Evolutionary conservation across 371 early-diverging fungal species (phyloP), one percentile per base, ranked within the genome.

Genomic region (Saksenaea oblongispora): DNA sequence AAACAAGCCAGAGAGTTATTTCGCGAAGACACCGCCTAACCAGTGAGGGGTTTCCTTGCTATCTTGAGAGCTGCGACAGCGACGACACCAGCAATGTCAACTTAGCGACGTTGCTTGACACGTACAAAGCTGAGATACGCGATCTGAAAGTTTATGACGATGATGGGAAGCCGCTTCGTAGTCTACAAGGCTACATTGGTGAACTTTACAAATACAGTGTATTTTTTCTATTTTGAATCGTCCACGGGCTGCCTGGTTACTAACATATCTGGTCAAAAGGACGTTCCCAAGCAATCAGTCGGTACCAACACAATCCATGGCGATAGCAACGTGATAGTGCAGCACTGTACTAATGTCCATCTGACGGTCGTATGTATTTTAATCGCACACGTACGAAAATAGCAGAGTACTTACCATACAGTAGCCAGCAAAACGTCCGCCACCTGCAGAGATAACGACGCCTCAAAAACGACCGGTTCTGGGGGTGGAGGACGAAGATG

Each of bases 11-110:
- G 22, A 47, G 22, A 47, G 47, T 2, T 47, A 47, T 47, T 47
- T 47, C 10, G 47, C 47, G 5, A 3, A 47, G 47, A 18, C 44
- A 86, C 59, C 22, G 72, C 71, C 58, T 92, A 91, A 59, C 91
- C 80, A 26, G 81, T 69, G 64, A n/a, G 80, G 9, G 91, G 91
- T 9, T 91, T 83, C 54, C 88, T 84, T 60, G 91, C 91, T 47
- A 47, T 22, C 47, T 47, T 22, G 26, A 86, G 66, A 42, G 82
- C 69, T 42, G 87, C 78, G 60, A 91, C 82, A 62, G 91, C 82
- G 56, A 87, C 76, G 75, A 89, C 85, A 26, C 90, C 89, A 61
- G 87, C 74, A 22, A 47, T 18, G 24, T 7, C 3, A 22, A 47
- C 47, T 2, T 47, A 18, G 47, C 47, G 10, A 0, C n/a, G 10